Percentiles rank a stretch among this genome's conserved stretches.
Evolutionary conservation across 805 yeast genomes (phyloP).

Genomic region (Wickerhamomyces canadensis): DNA sequence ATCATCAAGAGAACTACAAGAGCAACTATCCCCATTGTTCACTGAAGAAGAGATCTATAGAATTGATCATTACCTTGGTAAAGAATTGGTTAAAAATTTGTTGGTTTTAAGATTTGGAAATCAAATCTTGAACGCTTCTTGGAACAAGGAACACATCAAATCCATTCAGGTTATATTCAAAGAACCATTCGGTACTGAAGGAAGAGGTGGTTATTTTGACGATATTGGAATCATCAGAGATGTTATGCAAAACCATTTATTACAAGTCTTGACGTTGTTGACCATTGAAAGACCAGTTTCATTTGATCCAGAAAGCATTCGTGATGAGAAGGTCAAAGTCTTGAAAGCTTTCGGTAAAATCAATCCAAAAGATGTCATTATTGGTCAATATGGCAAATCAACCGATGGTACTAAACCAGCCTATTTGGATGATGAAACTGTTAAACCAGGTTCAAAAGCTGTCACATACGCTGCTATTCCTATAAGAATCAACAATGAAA

Average conservation of each 20-base stretch:
- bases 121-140: constrained; percentile 77
- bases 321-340: constrained; percentile 95
- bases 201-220: constrained; percentile 98
- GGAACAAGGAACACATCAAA: constrained; percentile 77
- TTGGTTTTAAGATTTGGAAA: constrained; percentile 88
- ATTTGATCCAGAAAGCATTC: constrained; percentile 86
- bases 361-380: constrained; percentile 55
- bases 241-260: constrained; percentile 95
- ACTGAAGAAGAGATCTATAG: constrained; percentile 88
- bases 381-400: constrained; percentile 86
- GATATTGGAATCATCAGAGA: constrained; percentile 93
- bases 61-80: constrained; percentile 96
- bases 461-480: constrained; percentile 89
- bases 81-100: constrained; percentile 95
- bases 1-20: constrained; percentile 72
- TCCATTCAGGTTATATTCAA: constrained; percentile 88
- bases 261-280: constrained; percentile 85
- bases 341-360: constrained; percentile 75
- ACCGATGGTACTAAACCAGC: constrained; percentile 88
- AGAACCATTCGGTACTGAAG: constrained; percentile 99
- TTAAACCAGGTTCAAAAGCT: constrained; percentile 72
- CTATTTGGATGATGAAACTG: constrained; percentile 89
- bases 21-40: constrained; percentile 77
- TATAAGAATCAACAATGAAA: constrained; percentile 77
- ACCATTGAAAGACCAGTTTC: constrained; percentile 95